A percentile compares a stretch with the other conserved stretches of the same genome.
These are phyloP conservation scores for Crithidia brevicula DNA, from an alignment of 208 protist species.

Conservation along the genomic window DNA sequence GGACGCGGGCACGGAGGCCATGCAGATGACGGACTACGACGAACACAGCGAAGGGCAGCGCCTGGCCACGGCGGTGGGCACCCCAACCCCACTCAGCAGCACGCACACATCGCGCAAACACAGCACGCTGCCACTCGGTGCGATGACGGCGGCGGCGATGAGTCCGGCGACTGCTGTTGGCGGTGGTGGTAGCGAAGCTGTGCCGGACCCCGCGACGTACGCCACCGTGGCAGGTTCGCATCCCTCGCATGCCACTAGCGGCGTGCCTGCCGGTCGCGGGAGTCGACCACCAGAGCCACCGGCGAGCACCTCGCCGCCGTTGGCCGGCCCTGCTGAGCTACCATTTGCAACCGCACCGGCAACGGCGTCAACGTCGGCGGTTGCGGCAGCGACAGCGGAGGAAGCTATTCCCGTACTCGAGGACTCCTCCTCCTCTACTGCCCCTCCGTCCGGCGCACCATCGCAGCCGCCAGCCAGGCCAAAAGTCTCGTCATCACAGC, in stretches of 20 bases:
- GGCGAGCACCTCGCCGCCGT: neutral
- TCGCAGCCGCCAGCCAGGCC: neutral
- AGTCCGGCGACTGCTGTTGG: neutral
- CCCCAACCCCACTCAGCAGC: slow-evolving; percentile 3
- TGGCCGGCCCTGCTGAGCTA: neutral
- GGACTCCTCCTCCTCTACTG: neutral
- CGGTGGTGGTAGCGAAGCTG: neutral
- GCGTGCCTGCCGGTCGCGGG: neutral
- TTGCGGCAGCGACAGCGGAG: neutral
- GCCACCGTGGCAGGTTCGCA: slow-evolving; percentile 3
- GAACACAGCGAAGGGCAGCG: slow-evolving; percentile 13
- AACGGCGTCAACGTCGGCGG: neutral
- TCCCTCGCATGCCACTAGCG: neutral
- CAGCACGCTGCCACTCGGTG: neutral
- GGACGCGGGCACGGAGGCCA: slow-evolving; percentile 1
- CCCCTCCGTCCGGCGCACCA: neutral
- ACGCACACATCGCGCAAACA: neutral
- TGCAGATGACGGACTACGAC: slow-evolving; percentile 25
- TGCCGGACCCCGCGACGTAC: slow-evolving; percentile 3
- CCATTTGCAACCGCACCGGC: neutral
- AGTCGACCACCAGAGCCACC: slow-evolving; percentile 4
- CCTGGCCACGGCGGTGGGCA: slow-evolving; percentile 15
- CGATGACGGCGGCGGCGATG: neutral
- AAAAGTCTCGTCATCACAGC: no score
- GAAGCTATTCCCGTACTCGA: neutral